Evolutionary conservation across 257 asterid genomes (phyloP), one percentile per base, ranked within the genome.

Genomic region (Ilex aquifolium): DNA sequence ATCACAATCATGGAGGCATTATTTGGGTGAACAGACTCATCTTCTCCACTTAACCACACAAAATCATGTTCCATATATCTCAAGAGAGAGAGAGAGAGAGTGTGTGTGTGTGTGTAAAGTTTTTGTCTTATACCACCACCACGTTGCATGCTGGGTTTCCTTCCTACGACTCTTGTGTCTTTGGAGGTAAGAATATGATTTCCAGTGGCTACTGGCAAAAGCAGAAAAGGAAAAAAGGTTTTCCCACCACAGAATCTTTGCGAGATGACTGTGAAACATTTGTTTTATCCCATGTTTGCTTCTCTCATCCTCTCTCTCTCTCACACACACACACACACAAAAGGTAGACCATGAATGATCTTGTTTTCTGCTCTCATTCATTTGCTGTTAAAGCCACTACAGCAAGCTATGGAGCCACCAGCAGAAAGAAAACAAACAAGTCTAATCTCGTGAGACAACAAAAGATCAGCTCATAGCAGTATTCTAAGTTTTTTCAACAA

Each of bases 1-100:
- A 79, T 83, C 81, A 74, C 86, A 83, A 88, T 88, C 86, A 80
- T 78, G 63, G 80, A 78, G 77, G 60, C 80, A 85, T 81, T 83
- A 85, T 85, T 79, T 81, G 69, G 73, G 72, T 73, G 82, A 83
- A 67, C 77, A 69, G 16, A 76, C 64, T 72, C 73, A 62, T 73
- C 71, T 71, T 65, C 77, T 74, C 77, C 80, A 75, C 73, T 77
- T 32, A 72, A 58, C 79, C 81, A 79, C 77, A 59, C 79, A 72
- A 72, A 66, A 31, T 29, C 68, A 65, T 70, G 58, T 70, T 56
- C 44, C n/a, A 70, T 39, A 50, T 53, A n/a, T 57, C 54, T 63
- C 44, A 59, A 68, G 57, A 55, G 42, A 7, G 13, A 61, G 40
- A 51, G 15, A 46, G 51, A 21, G 63, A 64, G 44, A 42, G 73